phyloP scores from a whole-genome alignment of 208 protist species.

The Leishmania turanica region DNA sequence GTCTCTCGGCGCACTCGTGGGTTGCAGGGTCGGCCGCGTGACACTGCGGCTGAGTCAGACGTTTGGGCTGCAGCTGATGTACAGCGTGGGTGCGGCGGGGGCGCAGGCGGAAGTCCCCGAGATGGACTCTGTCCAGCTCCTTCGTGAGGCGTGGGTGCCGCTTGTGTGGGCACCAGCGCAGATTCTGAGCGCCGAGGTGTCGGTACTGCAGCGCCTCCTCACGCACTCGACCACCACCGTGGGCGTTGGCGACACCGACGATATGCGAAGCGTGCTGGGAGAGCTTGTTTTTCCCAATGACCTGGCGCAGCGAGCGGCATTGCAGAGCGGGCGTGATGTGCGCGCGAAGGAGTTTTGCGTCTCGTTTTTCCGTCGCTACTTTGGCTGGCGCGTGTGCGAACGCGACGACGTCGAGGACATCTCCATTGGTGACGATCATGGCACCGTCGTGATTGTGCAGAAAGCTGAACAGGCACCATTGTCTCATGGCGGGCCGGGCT shows the following conservation, averaged over 20 bases:
- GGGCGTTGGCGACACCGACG: not conserved
- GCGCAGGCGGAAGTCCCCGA: not conserved
- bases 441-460: constrained; percentile 20
- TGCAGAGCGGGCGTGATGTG: constrained; percentile 11
- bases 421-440: not conserved
- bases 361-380: constrained; percentile 42
- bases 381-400: constrained; percentile 39
- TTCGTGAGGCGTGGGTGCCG: constrained; percentile 21
- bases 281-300: not conserved
- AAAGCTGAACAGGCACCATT: not conserved
- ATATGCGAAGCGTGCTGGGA: not conserved
- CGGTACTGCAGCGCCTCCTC: constrained; percentile 19
- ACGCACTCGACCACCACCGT: too few relatives aligned
- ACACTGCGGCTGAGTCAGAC: constrained; percentile 29
- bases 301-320: not conserved
- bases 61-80: constrained; percentile 27
- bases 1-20: constrained; percentile 11
- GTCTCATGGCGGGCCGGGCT: not conserved
- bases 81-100: not conserved
- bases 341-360: constrained; percentile 35
- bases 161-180: constrained; percentile 25
- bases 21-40: constrained; percentile 11
- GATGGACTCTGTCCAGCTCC: constrained; percentile 19
- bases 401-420: constrained; percentile 15
- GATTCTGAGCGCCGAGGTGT: constrained; percentile 14